These are phyloP conservation scores for Ceratocystis albifundus DNA, from an alignment of 2,329 filamentous ascomycete genomes.

Conservation along the genomic window DNA sequence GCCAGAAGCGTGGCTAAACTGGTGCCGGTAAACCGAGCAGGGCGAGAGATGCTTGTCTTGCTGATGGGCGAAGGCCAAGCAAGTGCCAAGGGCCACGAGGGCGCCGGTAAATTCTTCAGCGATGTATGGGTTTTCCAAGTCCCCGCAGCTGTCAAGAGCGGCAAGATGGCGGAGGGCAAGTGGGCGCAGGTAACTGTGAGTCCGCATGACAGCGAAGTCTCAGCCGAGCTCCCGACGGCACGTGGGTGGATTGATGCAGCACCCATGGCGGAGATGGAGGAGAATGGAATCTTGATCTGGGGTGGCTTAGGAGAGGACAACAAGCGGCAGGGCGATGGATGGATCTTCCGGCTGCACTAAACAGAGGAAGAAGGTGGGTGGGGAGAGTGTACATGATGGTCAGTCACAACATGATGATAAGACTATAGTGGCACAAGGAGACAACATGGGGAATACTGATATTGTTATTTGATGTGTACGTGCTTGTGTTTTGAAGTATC, in stretches of 20 bases:
- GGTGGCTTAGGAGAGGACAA: conserved; percentile 46
- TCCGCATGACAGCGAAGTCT: conserved; percentile 43
- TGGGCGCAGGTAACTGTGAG: conserved; percentile 42
- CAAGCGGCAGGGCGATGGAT: conserved; percentile 47
- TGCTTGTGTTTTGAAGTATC: conserved; percentile 19
- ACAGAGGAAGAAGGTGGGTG: neutral
- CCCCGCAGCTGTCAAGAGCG: conserved; percentile 38
- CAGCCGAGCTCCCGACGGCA: conserved; percentile 38
- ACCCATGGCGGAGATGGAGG: conserved; percentile 47
- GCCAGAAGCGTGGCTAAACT: conserved; percentile 36
- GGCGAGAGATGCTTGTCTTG: conserved; percentile 52
- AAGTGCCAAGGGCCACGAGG: conserved; percentile 39
- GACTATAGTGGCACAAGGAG: neutral
- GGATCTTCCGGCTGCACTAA: conserved; percentile 48
- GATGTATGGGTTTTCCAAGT: conserved; percentile 56
- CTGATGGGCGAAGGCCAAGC: conserved; percentile 47
- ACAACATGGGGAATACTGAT: neutral
- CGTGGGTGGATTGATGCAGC: conserved; percentile 49
- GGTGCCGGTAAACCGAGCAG: conserved; percentile 46
- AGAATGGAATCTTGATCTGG: conserved; percentile 48
- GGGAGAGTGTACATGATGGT: neutral
- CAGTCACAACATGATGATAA: neutral
- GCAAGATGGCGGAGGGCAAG: conserved; percentile 43
- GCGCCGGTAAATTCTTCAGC: conserved; percentile 43
- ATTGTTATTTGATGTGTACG: conserved; percentile 9